Conservation (phyloP, 1,284 basidiomycete genomes). For the Apiotrichum akiyoshidainum region DNA sequence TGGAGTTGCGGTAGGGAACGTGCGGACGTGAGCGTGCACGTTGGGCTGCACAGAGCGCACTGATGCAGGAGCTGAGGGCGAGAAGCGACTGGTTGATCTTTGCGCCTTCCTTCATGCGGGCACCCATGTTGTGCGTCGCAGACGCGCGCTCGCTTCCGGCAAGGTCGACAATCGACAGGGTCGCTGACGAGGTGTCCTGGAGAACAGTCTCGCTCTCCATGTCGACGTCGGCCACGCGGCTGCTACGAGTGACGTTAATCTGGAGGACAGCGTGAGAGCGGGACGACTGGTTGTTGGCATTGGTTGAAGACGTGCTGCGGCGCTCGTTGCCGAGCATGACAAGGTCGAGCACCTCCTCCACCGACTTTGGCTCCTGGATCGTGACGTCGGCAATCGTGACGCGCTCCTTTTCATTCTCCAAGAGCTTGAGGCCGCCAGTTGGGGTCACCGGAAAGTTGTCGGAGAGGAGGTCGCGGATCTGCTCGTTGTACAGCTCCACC, state of each 20-base stretch:
- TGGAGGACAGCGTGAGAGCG: constrained; percentile 94
- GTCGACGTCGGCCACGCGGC: constrained; percentile 51
- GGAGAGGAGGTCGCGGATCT: constrained; percentile 88
- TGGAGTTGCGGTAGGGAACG: constrained; percentile 92
- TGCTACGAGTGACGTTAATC: constrained; percentile 81
- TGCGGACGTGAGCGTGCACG: constrained; percentile 75
- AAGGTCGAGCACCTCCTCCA: constrained; percentile 88
- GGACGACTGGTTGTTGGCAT: constrained; percentile 90
- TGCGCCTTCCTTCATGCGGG: constrained; percentile 92
- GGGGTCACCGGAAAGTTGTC: constrained; percentile 60
- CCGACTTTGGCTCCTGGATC: constrained; percentile 70
- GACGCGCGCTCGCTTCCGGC: constrained; percentile 93
- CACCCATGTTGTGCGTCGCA: constrained; percentile 93
- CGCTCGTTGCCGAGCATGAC: constrained; percentile 82
- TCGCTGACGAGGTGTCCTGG: constrained; percentile 72
- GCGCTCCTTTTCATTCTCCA: constrained; percentile 74
- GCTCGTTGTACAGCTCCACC: constrained; percentile 96
- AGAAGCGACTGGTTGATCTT: constrained; percentile 97
- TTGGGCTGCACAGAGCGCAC: constrained; percentile 74
- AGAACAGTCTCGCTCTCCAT: constrained; percentile 31
- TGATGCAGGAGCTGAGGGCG: constrained; percentile 93
- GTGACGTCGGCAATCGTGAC: constrained; percentile 84
- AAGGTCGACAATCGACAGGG: constrained; percentile 91
- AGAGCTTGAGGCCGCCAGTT: constrained; percentile 80
- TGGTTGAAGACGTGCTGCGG: constrained; percentile 85